Base-by-base conservation (phyloP, 2,329 filamentous ascomycete genomes). In the Arthrobotrys sinensis region DNA sequence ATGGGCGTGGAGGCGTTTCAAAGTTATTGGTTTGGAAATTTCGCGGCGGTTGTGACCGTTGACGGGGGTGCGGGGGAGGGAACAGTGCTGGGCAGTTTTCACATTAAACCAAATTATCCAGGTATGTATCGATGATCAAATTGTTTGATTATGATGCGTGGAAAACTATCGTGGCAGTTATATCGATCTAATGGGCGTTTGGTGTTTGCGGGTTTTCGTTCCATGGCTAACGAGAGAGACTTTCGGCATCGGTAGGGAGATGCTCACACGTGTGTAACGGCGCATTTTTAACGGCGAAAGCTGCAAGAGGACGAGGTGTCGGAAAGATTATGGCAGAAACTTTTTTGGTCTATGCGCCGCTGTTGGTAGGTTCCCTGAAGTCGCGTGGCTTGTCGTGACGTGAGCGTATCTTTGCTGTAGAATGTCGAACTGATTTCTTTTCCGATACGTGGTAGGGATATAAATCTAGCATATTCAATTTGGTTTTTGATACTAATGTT, bases 181-280 rank as follows among this genome's bases (percentile, higher is more conserved):
- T 38, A 38, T 38, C 36, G 36, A 28, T 28, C 24, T 2, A 28
- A 28, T 3, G 36, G 36, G 7, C 6, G 36, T 38, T 8, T 8
- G 7, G 12, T 2, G 19, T 32, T 43, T 64, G 10, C 36, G 32
- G 38, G 21, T 8, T 19, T 45, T 46, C 5, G 40, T 65, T 50
- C 11, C 11, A 11, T 24, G 34, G 32, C 34, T 62, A 38, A 46
- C 40, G 34, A 34, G 60, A 3, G 40, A 28, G 28, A 8, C 8
- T 48, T 52, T 38, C 45, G 21, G 34, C 1, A 6, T 38, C 24
- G 12, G 21, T 70, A 79, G 81, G 91, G 14, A 86, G 91, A 65
- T 91, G 89, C 82, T 91, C 89, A 82, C 91, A 93, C 85, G 88
- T 93, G 63, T 92, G 91, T 83, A 97, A 96, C 83, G 94, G 90